phyloP scores from a whole-genome alignment of 192 early-diverging fungal genomes.

The Spizellomyces sp. region DNA sequence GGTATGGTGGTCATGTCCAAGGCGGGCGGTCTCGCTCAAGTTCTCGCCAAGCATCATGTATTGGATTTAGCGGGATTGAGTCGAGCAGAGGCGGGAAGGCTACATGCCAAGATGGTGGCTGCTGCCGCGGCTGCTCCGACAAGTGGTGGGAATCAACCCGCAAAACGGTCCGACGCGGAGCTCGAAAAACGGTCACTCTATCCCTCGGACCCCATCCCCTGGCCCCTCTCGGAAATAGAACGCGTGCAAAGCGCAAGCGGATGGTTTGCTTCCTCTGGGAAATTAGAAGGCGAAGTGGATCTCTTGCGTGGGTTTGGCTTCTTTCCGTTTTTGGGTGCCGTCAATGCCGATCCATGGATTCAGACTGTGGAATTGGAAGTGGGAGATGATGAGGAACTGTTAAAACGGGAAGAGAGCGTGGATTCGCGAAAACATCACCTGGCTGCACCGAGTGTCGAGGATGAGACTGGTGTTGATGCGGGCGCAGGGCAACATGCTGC shows the following conservation, averaged over 20 bases:
- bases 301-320: constrained; percentile 86
- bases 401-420: constrained; percentile 5
- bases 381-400: constrained; percentile 35
- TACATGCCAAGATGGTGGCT: constrained; percentile 1
- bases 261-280: constrained; percentile 72
- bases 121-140: not conserved
- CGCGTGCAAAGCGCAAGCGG: constrained; percentile 82
- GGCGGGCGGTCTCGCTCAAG: constrained; percentile 65
- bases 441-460: constrained; percentile 1
- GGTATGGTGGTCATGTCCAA: constrained; percentile 77
- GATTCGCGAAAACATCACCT: not conserved
- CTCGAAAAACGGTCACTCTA: not conserved
- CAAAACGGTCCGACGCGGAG: not conserved
- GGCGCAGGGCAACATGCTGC: not conserved
- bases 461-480: not conserved
- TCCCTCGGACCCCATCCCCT: not conserved
- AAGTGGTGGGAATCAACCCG: not conserved
- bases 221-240: constrained; percentile 50
- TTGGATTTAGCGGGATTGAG: constrained; percentile 41
- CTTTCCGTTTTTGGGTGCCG: constrained; percentile 76
- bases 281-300: constrained; percentile 74
- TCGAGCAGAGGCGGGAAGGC: constrained; percentile 14
- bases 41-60: constrained; percentile 74
- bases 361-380: constrained; percentile 71
- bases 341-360: constrained; percentile 85